phyloP scores from a whole-genome alignment of 169 alveolate genomes.

The Cryptosporidium ubiquitum region DNA sequence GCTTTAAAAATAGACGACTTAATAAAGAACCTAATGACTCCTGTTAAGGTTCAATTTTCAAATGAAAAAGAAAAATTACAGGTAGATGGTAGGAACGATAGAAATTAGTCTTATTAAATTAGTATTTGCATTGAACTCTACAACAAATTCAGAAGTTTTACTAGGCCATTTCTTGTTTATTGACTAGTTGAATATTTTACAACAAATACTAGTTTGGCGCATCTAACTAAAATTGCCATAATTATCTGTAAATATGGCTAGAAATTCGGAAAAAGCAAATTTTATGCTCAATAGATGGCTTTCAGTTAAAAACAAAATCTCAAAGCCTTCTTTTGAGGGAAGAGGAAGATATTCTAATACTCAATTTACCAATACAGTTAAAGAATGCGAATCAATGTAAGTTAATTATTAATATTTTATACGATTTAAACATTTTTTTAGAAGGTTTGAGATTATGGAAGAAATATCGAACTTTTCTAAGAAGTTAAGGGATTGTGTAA shows the following conservation, averaged over 20 bases:
- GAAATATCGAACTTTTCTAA: slow-evolving; percentile 80
- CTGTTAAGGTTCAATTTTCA: slow-evolving; percentile 50
- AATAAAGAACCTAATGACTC: slow-evolving; percentile 51
- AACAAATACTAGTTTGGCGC: neutral
- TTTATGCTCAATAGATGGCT: slow-evolving; percentile 82
- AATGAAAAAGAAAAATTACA: slow-evolving; percentile 16
- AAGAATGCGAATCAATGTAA: slow-evolving; percentile 78
- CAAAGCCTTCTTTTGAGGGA: slow-evolving; percentile 72
- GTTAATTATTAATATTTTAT: neutral
- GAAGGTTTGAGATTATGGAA: slow-evolving; percentile 79
- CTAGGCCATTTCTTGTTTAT: neutral
- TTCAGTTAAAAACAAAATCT: slow-evolving; percentile 75
- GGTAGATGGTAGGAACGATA: slow-evolving; percentile 9
- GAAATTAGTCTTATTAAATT: slow-evolving; percentile 39
- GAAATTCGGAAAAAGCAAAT: slow-evolving; percentile 80
- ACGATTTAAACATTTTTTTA: neutral
- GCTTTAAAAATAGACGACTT: slow-evolving; percentile 30
- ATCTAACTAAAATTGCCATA: neutral
- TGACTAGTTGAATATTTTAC: too few relatives aligned
- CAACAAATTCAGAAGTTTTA: neutral
- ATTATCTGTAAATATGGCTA: slow-evolving; percentile 75
- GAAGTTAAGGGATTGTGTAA: slow-evolving; percentile 82
- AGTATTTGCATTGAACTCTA: neutral
- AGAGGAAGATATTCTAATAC: slow-evolving; percentile 75
- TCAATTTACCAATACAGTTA: slow-evolving; percentile 65